Base-by-base conservation (phyloP, 352 stramenopile species). In the Elongisporangium anandrum region DNA sequence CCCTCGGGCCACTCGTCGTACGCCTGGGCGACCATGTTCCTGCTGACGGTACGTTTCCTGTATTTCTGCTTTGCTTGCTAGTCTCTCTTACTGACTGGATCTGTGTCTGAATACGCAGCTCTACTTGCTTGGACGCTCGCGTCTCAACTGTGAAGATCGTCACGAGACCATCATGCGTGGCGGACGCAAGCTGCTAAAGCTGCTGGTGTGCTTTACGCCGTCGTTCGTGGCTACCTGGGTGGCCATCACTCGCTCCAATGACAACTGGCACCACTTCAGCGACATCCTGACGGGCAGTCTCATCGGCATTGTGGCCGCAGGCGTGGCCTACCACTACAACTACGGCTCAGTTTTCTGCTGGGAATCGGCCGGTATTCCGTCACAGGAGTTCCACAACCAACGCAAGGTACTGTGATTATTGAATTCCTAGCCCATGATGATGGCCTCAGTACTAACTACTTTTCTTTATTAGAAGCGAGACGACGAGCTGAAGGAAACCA, bases 201-300 rank as follows among this genome's bases (percentile, higher is more conserved):
- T 92, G 13, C 72, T 88, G 34, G n/a, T 89, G 20, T 89, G 80
- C 57, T 85, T 92, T 41, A n/a, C 63, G 2, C 82, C 82, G 23
- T 77, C 70, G 17, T 69, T 90, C 20, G 49, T 89, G 7, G 82
- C 82, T 1, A 53, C 78, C 10, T 92, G 82, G 82, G 77, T 92
- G 41, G 70, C 75, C 1, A 65, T 92, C 34, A 92, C 82, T 20
- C 82, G 82, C 16, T 85, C 82, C 2, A 72, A 86, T 48, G 82
- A 90, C 68, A 90, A 92, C 63, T 92, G 82, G 82, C 82, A 92
- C 57, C 80, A 92, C 68, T 90, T 87, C 58, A 67, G 60, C 17
- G 82, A 92, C 66, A 88, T 92, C 49, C 54, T 90, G 59, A 76
- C 85, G n/a, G 81, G 81, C 19, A 79, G 67, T 21, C 64, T 82